Evolutionary conservation across 257 asterid species (phyloP), one percentile per base, ranked within the genome.

Genomic region (Leonotis leonurus): DNA sequence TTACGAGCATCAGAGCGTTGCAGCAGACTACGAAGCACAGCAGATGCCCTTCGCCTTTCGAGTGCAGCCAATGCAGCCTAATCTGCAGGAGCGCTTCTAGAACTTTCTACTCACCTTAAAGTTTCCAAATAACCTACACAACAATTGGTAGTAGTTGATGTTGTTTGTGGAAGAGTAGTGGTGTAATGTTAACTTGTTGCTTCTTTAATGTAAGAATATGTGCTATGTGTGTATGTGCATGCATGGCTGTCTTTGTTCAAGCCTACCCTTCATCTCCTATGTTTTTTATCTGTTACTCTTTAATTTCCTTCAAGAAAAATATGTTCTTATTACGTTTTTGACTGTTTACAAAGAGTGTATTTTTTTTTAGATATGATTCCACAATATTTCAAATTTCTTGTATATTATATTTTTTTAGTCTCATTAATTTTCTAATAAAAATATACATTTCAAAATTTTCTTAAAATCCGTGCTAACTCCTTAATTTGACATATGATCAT

Each of bases 11-110:
- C 80, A 78, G 4, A 81, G 51, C 0, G 71, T 75, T 35, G 73
- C 74, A n/a, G n/a, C n/a, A 49, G 86, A 82, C 22, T 82, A 80
- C 4, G 81, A 78, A 53, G 73, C 76, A 6, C 82, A 77, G 16
- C 82, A 78, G 53, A 75, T 85, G 83, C 85, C 94, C 1, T 83
- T 85, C 29, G 74, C 90, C 61, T 85, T 80, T 41, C 79, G 94
- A 0, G 87, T 85, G 12, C 94, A 85, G 70, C 94, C 94, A 5
- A 82, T 82, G 87, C 94, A 85, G 80, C 94, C 94, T 5, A 80
- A 83, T 83, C 78, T 85, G 32, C 90, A 85, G 66, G 85, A 85
- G 68, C 83, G 75, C 22, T 81, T 81, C 81, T 81, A 62, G 58
- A 40, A 21, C n/a, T 29, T 0, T 14, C 13, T 20, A 5, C 33